Evolutionary conservation across 1,284 basidiomycete genomes (phyloP).

Genomic region (Neolentinus lepideus): DNA sequence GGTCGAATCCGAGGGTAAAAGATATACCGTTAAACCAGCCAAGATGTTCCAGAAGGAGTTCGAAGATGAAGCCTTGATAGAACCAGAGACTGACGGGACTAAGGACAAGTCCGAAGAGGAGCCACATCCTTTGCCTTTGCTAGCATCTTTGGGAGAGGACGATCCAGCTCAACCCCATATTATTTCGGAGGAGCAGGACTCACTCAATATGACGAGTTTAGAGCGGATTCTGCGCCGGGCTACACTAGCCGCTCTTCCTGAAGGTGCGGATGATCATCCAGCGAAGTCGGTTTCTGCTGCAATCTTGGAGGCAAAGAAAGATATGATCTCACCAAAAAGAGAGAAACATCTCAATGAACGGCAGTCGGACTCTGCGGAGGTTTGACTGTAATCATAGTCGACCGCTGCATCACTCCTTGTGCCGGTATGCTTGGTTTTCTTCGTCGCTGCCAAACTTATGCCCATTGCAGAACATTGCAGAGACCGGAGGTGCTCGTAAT

Average conservation of each 20-base stretch:
- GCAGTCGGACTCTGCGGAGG: background rate
- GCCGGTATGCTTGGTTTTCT: no score
- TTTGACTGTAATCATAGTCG: no score
- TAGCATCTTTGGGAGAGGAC: background rate
- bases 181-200: conserved; percentile 6
- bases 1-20: background rate
- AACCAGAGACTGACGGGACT: background rate
- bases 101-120: background rate
- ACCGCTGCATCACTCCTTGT: no score
- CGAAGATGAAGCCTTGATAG: background rate
- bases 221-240: conserved; percentile 20
- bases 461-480: no score
- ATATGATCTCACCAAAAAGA: conserved; percentile 7
- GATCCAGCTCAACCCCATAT: conserved; percentile 2
- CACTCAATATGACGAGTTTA: conserved; percentile 8
- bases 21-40: no score
- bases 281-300: conserved; percentile 7
- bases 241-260: conserved; percentile 9
- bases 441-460: no score
- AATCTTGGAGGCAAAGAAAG: conserved; percentile 8
- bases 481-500: no score
- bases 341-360: background rate
- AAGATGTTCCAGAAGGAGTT: background rate
- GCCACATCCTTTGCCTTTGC: background rate
- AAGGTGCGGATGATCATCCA: background rate